Conservation (phyloP, 305 asterid genomes). For the Fraxinus latifolia region DNA sequence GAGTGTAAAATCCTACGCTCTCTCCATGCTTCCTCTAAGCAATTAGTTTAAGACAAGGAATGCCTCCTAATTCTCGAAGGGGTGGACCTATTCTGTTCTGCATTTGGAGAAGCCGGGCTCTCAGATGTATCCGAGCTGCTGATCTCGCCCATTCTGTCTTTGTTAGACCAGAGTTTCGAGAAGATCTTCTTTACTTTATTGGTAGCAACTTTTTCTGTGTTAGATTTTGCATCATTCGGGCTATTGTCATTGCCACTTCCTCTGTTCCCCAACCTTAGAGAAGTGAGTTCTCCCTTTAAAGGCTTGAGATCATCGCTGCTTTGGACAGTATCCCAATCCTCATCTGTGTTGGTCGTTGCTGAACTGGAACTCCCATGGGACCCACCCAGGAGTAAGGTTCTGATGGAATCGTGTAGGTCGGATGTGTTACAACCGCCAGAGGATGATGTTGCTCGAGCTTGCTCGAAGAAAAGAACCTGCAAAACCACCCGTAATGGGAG, state of each 20-base stretch:
- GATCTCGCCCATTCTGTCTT: conserved; percentile 55
- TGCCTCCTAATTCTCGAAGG: conserved; percentile 59
- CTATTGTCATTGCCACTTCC: conserved; percentile 20
- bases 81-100: conserved; percentile 56
- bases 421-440: conserved; percentile 42
- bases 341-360: conserved; percentile 66
- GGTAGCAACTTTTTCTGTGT: conserved; percentile 37
- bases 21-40: not conserved
- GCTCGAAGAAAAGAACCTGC: conserved; percentile 77
- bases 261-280: conserved; percentile 36
- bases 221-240: conserved; percentile 27
- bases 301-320: conserved; percentile 53
- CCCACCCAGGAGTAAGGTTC: conserved; percentile 46
- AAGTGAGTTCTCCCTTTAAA: conserved; percentile 48
- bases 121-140: conserved; percentile 80
- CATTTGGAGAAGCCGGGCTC: conserved; percentile 65
- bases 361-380: conserved; percentile 69
- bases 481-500: conserved; percentile 71
- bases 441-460: conserved; percentile 41
- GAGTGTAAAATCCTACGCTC: not conserved
- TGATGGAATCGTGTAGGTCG: conserved; percentile 40
- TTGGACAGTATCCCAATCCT: conserved; percentile 60
- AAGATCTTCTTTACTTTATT: conserved; percentile 56
- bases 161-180: conserved; percentile 61
- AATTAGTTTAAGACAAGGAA: conserved; percentile 11